Conservation (phyloP, 208 protist genomes). For the Trypanosoma avium region DNA sequence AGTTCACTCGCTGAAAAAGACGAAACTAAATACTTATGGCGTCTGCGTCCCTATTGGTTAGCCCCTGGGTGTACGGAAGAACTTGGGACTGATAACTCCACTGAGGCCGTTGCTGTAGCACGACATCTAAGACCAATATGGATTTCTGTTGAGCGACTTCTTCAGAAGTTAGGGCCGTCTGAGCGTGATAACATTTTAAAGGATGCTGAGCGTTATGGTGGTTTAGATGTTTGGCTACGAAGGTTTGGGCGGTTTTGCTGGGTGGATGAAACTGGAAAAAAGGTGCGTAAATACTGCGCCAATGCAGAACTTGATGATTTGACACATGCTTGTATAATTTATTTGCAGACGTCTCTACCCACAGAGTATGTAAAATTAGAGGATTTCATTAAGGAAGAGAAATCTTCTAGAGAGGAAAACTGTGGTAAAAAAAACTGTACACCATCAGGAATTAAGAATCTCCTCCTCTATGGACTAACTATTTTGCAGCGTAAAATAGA, state of each 20-base stretch:
- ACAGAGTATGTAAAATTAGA: conserved; percentile 21
- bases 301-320: conserved; percentile 63
- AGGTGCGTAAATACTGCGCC: conserved; percentile 51
- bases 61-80: conserved; percentile 57
- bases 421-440: neutral
- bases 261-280: conserved; percentile 36
- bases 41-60: conserved; percentile 75
- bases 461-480: conserved; percentile 3
- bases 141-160: conserved; percentile 42
- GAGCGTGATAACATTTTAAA: conserved; percentile 11
- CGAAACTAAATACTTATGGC: conserved; percentile 22
- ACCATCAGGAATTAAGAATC: neutral
- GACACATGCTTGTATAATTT: conserved; percentile 33
- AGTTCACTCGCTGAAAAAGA: neutral
- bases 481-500: neutral
- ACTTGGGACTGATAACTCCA: conserved; percentile 23
- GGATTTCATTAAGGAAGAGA: neutral
- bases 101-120: conserved; percentile 22
- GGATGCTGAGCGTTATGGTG: neutral
- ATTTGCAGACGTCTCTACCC: conserved; percentile 33
- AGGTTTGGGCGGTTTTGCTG: conserved; percentile 50
- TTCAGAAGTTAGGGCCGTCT: conserved; percentile 31
- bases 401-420: neutral
- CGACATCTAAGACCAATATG: conserved; percentile 58
- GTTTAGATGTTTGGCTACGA: conserved; percentile 31